phyloP scores from a whole-genome alignment of 2,329 filamentous ascomycete species.

The Diaporthe aspalathi region DNA sequence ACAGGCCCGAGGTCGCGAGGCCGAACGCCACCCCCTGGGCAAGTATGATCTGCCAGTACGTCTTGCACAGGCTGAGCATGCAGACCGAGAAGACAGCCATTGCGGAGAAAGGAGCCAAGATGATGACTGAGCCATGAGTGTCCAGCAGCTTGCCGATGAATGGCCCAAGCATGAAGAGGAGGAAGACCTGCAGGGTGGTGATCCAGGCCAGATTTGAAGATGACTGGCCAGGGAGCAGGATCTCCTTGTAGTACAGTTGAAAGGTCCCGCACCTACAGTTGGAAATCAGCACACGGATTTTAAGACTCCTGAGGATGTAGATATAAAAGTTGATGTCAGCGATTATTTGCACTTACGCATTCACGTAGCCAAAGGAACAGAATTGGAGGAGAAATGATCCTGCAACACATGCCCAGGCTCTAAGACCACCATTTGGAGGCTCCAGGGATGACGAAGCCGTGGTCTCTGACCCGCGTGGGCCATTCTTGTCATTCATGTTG shows the following conservation, averaged over 20 bases:
- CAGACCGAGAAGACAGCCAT: conserved; percentile 60
- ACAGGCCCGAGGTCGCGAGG: conserved; percentile 56
- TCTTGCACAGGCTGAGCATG: conserved; percentile 50
- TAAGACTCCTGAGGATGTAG: too few species aligned
- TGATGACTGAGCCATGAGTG: conserved; percentile 55
- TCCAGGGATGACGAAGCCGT: background rate
- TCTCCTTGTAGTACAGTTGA: conserved; percentile 63
- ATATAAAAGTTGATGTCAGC: background rate
- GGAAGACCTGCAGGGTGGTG: conserved; percentile 59
- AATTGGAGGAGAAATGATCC: conserved; percentile 9
- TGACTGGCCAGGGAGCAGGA: conserved; percentile 48
- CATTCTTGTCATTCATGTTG: background rate
- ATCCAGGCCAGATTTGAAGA: conserved; percentile 56
- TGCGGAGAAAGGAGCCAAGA: conserved; percentile 54
- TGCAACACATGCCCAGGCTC: conserved; percentile 4
- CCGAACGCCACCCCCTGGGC: conserved; percentile 59
- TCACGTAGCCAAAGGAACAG: conserved; percentile 21
- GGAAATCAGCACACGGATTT: background rate
- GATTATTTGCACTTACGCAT: background rate
- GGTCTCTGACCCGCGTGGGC: background rate
- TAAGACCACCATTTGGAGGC: background rate
- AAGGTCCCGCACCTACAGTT: conserved; percentile 49
- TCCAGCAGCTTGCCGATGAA: conserved; percentile 60
- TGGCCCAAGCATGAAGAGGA: conserved; percentile 56
- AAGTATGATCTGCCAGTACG: conserved; percentile 59